Conservation (phyloP, 306 rosid genomes). For the Parietaria judaica region DNA sequence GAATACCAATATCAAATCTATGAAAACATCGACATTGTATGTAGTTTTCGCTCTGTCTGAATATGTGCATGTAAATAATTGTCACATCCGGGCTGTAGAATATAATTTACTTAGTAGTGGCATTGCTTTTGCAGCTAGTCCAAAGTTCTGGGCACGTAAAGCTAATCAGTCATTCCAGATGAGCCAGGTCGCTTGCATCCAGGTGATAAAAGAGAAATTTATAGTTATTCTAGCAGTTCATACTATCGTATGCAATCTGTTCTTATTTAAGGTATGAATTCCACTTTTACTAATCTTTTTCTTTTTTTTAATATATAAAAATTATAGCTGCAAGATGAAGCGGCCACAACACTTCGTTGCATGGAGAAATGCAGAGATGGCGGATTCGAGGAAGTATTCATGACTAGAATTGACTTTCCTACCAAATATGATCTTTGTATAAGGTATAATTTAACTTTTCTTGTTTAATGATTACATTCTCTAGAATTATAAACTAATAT, state of each 20-base stretch:
- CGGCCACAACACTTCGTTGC: slow-evolving; percentile 62
- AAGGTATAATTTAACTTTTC: slow-evolving; percentile 38
- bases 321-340: slow-evolving; percentile 72
- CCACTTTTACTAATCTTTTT: slow-evolving; percentile 1
- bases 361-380: slow-evolving; percentile 61
- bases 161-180: slow-evolving; percentile 75
- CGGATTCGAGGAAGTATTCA: slow-evolving; percentile 82
- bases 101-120: slow-evolving; percentile 6
- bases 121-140: slow-evolving; percentile 54
- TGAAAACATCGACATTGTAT: too few species aligned
- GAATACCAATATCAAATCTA: too few species aligned
- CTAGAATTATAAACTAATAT: too few species aligned
- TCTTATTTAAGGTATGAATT: too few species aligned
- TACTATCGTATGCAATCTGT: not conserved
- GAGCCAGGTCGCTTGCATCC: slow-evolving; percentile 49
- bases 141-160: slow-evolving; percentile 57
- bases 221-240: slow-evolving; percentile 5
- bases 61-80: not conserved
- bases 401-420: slow-evolving; percentile 75
- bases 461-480: not conserved
- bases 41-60: not conserved
- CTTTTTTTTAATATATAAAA: slow-evolving; percentile 6
- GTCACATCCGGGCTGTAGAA: too few species aligned
- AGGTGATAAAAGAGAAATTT: slow-evolving; percentile 37
- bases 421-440: slow-evolving; percentile 71